Evolutionary conservation across 306 rosid genomes (phyloP).

Genomic region (Quercus alba): DNA sequence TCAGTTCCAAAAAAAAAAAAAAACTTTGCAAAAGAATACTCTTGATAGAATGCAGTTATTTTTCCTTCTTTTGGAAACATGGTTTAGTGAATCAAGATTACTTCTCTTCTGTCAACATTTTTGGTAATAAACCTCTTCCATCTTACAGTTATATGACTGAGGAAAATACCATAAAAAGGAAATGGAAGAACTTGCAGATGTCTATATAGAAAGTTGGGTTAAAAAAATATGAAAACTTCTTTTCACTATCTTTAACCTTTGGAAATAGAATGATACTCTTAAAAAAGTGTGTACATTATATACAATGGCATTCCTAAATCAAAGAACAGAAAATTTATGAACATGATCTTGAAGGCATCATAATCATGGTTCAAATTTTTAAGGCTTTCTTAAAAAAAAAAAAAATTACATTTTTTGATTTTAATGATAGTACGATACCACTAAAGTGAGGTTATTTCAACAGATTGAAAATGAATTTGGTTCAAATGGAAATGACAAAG

Average conservation of each 20-base stretch:
- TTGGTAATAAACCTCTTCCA: not conserved
- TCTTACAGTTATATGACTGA: not conserved
- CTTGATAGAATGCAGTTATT: not conserved
- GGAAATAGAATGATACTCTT: not conserved
- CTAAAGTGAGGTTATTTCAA: slow-evolving; percentile 28
- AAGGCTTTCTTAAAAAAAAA: not conserved
- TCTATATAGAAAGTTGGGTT: not conserved
- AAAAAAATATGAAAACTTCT: not conserved
- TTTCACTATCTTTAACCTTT: not conserved
- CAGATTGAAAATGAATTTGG: slow-evolving; percentile 97
- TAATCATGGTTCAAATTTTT: not conserved
- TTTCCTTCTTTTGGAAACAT: not conserved
- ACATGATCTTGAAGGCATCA: not conserved
- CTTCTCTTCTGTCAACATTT: not conserved
- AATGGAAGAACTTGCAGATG: not conserved
- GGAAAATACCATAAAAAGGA: not conserved
- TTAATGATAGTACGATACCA: not conserved
- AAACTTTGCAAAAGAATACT: not conserved
- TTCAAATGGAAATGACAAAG: slow-evolving; percentile 76
- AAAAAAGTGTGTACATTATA: not conserved
- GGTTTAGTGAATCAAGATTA: not conserved
- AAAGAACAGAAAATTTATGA: not conserved
- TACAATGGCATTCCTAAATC: not conserved
- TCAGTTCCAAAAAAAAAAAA: not conserved
- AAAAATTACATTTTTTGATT: not conserved